Evolutionary conservation across 495 filamentous ascomycete species (phyloP), one percentile per base, ranked within the genome.

Genomic region (Neurospora sp.): DNA sequence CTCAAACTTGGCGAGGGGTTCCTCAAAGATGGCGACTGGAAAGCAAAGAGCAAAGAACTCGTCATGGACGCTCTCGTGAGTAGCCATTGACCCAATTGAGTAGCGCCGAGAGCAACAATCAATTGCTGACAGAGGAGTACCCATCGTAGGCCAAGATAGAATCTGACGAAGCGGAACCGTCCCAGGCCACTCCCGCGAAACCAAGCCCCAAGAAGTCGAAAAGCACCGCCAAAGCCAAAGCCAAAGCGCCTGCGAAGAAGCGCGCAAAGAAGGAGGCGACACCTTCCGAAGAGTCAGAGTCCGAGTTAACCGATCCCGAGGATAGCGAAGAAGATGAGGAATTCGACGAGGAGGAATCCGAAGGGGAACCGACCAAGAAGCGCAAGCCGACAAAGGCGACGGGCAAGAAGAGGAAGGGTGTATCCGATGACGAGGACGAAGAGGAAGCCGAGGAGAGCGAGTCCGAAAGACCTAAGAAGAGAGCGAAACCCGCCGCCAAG

Each of bases 1-100:
- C 80, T 94, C 8, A 84, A 81, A 37, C 86, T 99, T 1, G 85
- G 87, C 3, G 82, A 87, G 5, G 92, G 88, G 0, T 97, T 92
- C 76, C 89, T 97, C 77, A 92, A 90, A 75, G 80, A 87, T 53
- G 79, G 75, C 4, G 79, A 85, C 20, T 98, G 95, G 96, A 96
- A 96, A 76, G 79, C 83, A n/a, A 87, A 86, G 75, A 96, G 93
- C 81, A 93, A 96, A 72, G 76, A 85, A 20, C 78, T 96, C 39
- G 93, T 98, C 71, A 85, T 87, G 73, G 84, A 87, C 18, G 88
- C 89, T 80, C 87, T 92, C 71, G 94, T 97, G 85, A 77, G 89
- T 84, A 68, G 74, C n/a, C 22, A 68, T 7, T 5, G 48, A 27
- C 4, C 5, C 48, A 27, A 1, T 27, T 18, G 41, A n/a, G 12